Evolutionary conservation across 768 basidiomycete species (phyloP), one percentile per base, ranked within the genome.

Genomic region (Boletus subcaerulescens): DNA sequence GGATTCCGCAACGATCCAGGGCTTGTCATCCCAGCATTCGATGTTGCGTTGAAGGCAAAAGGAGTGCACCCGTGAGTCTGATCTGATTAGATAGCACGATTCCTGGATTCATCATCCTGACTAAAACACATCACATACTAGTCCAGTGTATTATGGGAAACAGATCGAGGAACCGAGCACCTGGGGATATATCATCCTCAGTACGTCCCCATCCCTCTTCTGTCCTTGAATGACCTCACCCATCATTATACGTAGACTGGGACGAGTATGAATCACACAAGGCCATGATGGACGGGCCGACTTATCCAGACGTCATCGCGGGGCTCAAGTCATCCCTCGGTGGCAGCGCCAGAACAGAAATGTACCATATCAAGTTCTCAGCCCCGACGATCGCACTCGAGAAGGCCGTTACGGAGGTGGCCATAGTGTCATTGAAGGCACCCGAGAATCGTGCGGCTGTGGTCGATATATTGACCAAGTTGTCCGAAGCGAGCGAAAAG

Each of bases 361-460:
- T 66, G 45, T 56, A 60, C 42, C 63, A 68, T 33, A 61, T 70
- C 36, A 31, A 49, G 15, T 65, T 70, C 41, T 57, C 59, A 3
- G 54, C n/a, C 3, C 39, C 42, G 32, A 40, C 59, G 5, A 41
- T 53, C 42, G 63, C 60, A 6, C 29, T 70, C 35, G 43, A 60
- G 5, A 45, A 46, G 12, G 68, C 68, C 18, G 56, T 70, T n/a
- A 70, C 68, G 2, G 53, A 60, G 18, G 53, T 69, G 11, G 3
- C 43, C 26, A 11, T 66, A 18, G 9, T 60, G 33, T 56, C 60
- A 2, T 43, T 69, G 45, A 69, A 71, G n/a, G 39, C 50, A 8
- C 53, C 62, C 2, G 67, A 59, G 49, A 53, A 69, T 38, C 69
- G 67, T 5, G 55, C 36, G 3, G 8, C 48, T 15, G 56, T 65